Evolutionary conservation across 192 early-diverging fungal species (phyloP), one percentile per base, ranked within the genome.

Genomic region (Coemansia aciculifera): DNA sequence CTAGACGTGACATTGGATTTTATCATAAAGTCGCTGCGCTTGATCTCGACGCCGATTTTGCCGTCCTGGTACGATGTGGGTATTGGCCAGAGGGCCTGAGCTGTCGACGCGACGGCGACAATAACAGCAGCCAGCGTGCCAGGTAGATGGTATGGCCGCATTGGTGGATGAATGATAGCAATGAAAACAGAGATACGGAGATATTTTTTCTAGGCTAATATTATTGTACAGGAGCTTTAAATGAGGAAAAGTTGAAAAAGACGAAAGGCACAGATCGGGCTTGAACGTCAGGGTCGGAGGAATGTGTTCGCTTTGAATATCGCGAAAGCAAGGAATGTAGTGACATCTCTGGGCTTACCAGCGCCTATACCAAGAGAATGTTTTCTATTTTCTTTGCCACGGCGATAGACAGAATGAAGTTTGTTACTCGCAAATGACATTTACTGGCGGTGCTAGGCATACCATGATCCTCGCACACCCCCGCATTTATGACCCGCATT

Each of bases 1-100:
- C 79, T 75, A 68, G 85, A 85, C 42, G 86, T 76, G 49, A 86
- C 85, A 66, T 87, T 90, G 62, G 83, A 82, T 52, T 84, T 84
- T 67, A 90, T 86, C 67, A 84, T 85, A 68, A 85, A 78, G 63
- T 74, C 68, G 67, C 72, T 78, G 61, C 83, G 79, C 63, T 82
- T 84, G 52, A 87, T 77, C 54, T 88, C 76, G 23, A 86, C 85
- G 27, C 83, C 76, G 23, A 84, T 83, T 43, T 64, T 78, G 43
- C 84, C 84, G 5, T 78, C 73, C 11, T 65, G 37, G 39, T 69
- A 71, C 10, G 42, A 46, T 2, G 67, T 17, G 17, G 84, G 79
- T 19, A 79, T 63, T 21, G 84, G 84, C 79, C 79, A 81, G 10
- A 82, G 32, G 0, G 71, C 75, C 24, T 46, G 37, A 10, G 9